Conservation (phyloP, 2,329 filamentous ascomycete species). For the Elsinoe fawcettii region DNA sequence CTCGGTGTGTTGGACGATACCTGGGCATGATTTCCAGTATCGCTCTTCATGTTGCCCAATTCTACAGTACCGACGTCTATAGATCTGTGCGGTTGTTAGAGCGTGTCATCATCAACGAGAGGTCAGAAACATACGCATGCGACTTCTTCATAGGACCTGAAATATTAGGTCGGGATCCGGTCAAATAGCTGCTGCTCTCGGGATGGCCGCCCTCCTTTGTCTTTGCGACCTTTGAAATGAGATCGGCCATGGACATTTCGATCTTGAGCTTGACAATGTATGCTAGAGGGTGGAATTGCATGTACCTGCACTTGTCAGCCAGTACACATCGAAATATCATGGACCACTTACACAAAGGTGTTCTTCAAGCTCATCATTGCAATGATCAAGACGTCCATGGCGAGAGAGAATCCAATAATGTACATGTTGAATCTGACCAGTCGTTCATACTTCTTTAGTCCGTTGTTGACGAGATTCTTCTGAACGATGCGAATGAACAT, state of each 20-base stretch:
- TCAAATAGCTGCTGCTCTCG: conserved; percentile 4
- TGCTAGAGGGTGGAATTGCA: conserved; percentile 45
- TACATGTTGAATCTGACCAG: conserved; percentile 45
- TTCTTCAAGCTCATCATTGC: conserved; percentile 41
- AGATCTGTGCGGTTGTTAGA: not conserved
- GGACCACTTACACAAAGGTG: conserved; percentile 34
- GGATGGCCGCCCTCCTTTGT: conserved; percentile 6
- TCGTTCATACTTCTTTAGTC: conserved; percentile 44
- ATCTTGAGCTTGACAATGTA: conserved; percentile 46
- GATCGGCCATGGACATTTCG: conserved; percentile 46
- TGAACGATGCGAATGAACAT: conserved; percentile 40
- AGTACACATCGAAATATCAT: not conserved
- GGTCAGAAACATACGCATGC: not conserved
- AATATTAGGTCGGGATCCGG: not conserved
- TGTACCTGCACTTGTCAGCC: conserved; percentile 29
- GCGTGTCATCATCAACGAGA: not conserved
- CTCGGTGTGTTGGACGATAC: not conserved
- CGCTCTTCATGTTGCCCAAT: not conserved
- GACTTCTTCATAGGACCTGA: not conserved
- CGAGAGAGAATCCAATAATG: conserved; percentile 43
- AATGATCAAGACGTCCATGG: conserved; percentile 44
- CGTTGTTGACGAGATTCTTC: conserved; percentile 41
- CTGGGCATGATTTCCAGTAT: not conserved
- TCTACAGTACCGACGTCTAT: conserved; percentile 7
- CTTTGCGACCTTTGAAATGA: conserved; percentile 37